phyloP scores from a whole-genome alignment of 768 basidiomycete species.

The Boletus patriciae region DNA sequence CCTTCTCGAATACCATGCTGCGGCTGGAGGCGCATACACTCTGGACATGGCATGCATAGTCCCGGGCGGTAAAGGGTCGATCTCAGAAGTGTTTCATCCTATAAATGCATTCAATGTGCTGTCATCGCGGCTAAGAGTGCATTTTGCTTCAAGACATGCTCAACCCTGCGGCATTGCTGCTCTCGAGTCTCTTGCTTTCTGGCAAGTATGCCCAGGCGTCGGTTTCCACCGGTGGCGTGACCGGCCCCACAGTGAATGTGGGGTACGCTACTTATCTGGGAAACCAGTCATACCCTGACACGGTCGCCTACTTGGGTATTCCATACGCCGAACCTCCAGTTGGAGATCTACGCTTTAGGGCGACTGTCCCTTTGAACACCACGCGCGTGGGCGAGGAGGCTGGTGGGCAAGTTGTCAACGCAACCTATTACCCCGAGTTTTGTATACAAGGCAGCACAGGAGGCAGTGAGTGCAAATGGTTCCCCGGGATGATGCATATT shows the following conservation, averaged over 20 bases:
- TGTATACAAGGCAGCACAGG: slow-evolving; percentile 60
- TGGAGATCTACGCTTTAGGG: slow-evolving; percentile 44
- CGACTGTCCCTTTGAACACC: slow-evolving; percentile 53
- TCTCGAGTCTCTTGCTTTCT: slow-evolving; percentile 25
- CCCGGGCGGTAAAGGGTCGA: no score
- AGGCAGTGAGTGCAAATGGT: slow-evolving; percentile 28
- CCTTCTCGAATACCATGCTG: neutral
- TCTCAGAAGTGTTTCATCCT: neutral
- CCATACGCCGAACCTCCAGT: slow-evolving; percentile 46
- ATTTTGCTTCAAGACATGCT: neutral
- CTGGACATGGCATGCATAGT: neutral
- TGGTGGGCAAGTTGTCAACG: slow-evolving; percentile 46
- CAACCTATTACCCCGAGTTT: slow-evolving; percentile 53
- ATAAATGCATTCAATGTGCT: neutral
- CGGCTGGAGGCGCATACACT: neutral
- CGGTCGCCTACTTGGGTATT: slow-evolving; percentile 55
- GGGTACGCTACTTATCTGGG: slow-evolving; percentile 62
- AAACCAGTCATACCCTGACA: slow-evolving; percentile 50
- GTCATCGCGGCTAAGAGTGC: neutral
- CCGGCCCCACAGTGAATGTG: slow-evolving; percentile 45
- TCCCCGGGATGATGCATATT: neutral
- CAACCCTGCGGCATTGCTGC: neutral
- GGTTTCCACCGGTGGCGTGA: slow-evolving; percentile 1
- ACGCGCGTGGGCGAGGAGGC: slow-evolving; percentile 39
- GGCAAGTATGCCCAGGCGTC: neutral